A percentile compares a stretch with the other conserved stretches of the same genome.
phyloP scores from a whole-genome alignment of 2,329 filamentous ascomycete genomes.

The Capronia americana region DNA sequence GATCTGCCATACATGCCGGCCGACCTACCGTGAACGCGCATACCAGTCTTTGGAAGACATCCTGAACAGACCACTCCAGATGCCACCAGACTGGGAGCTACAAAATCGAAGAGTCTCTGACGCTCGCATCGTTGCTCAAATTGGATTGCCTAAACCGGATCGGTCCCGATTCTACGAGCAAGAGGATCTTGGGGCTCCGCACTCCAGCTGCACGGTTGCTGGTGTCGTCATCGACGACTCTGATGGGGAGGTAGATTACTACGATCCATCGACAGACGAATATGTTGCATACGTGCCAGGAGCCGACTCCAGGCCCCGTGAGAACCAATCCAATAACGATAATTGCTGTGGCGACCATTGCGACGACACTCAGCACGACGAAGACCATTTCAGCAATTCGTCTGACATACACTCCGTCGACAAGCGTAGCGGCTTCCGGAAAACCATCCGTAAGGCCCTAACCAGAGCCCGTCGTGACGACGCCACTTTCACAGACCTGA shows the following conservation, averaged over 20 bases:
- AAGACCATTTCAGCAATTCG: background rate
- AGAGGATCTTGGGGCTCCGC: slow-evolving; percentile 3
- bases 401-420: slow-evolving; percentile 22
- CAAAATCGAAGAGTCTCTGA: slow-evolving; percentile 43
- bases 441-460: slow-evolving; percentile 32
- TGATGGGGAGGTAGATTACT: slow-evolving; percentile 7
- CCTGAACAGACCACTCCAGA: slow-evolving; percentile 46
- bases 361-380: background rate
- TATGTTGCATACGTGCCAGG: slow-evolving; percentile 3
- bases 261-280: background rate
- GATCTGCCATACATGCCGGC: slow-evolving; percentile 58
- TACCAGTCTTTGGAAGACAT: slow-evolving; percentile 44
- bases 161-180: slow-evolving; percentile 22
- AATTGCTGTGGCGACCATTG: background rate
- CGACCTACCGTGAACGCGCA: slow-evolving; percentile 50
- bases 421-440: slow-evolving; percentile 32
- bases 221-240: background rate
- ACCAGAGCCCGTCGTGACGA: slow-evolving; percentile 28
- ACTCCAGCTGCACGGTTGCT: slow-evolving; percentile 19
- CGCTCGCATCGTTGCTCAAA: slow-evolving; percentile 38
- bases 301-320: background rate
- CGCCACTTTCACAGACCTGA: background rate
- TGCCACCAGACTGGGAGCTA: slow-evolving; percentile 43
- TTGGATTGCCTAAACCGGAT: slow-evolving; percentile 16
- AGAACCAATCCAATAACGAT: background rate